Evolutionary conservation across 257 asterid genomes (phyloP).

Genomic region (Solanum tarapatanum): DNA sequence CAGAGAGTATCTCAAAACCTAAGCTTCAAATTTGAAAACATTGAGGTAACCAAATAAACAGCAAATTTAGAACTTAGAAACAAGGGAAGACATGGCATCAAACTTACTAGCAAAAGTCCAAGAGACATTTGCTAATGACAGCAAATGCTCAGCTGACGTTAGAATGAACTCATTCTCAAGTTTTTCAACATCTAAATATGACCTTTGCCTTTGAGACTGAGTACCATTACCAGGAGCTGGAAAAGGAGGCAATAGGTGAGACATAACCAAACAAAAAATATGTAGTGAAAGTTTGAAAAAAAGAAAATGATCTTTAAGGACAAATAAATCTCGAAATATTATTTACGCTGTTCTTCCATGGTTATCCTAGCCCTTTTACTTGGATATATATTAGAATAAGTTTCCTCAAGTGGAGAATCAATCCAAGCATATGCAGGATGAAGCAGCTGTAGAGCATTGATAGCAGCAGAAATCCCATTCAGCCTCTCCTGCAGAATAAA

Average conservation of each 20-base stretch:
- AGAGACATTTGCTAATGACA: conserved; percentile 52
- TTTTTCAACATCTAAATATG: conserved; percentile 62
- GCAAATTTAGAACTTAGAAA: not conserved
- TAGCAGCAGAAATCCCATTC: conserved; percentile 77
- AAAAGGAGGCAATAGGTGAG: conserved; percentile 4
- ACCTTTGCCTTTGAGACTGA: conserved; percentile 38
- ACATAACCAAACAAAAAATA: conserved; percentile 5
- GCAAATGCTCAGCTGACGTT: conserved; percentile 63
- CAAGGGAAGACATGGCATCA: not conserved
- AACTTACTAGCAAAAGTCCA: conserved; percentile 34
- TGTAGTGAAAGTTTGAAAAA: not conserved
- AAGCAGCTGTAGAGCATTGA: conserved; percentile 90
- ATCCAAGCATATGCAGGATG: conserved; percentile 95
- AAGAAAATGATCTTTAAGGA: not conserved
- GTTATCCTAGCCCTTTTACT: conserved; percentile 72
- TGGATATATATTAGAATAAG: conserved; percentile 42
- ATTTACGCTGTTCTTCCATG: conserved; percentile 47
- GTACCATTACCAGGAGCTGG: conserved; percentile 51
- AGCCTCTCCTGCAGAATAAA: conserved; percentile 72
- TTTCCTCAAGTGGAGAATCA: conserved; percentile 45
- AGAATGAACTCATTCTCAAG: conserved; percentile 80
- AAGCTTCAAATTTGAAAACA: not conserved
- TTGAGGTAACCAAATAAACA: not conserved
- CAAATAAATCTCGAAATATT: conserved; percentile 2
- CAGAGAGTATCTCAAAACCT: not conserved